Conservation (phyloP, 306 rosid genomes). For the Acacia confusa region DNA sequence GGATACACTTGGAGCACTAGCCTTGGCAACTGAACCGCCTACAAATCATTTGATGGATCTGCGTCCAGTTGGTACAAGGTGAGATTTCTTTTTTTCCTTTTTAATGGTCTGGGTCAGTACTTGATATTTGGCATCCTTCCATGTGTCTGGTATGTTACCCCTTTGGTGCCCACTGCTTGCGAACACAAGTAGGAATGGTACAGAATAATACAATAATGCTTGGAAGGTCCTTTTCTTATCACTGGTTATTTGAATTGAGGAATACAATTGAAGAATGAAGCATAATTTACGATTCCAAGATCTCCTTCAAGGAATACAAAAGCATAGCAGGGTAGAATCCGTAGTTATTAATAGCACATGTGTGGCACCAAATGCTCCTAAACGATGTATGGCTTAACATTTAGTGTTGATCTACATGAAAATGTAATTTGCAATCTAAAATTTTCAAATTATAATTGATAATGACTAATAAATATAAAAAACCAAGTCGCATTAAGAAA, state of each 20-base stretch:
- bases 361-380: background rate
- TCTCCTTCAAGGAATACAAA: background rate
- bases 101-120: background rate
- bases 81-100: conserved; percentile 1
- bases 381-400: background rate
- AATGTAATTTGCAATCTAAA: background rate
- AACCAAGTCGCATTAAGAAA: background rate
- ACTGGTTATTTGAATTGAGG: conserved; percentile 10
- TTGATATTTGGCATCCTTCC: conserved; percentile 1
- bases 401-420: background rate
- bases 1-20: conserved; percentile 98
- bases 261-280: conserved; percentile 1
- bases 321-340: background rate
- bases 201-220: background rate
- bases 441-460: background rate
- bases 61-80: conserved; percentile 95
- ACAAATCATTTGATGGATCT: conserved; percentile 92
- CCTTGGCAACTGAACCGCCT: conserved; percentile 99
- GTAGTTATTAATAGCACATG: background rate
- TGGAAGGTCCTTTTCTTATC: conserved; percentile 3
- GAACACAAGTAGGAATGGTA: conserved; percentile 8
- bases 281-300: background rate
- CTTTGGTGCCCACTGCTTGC: background rate
- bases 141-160: conserved; percentile 16
- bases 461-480: background rate